Percentiles rank a stretch among this genome's conserved stretches.
Conservation (phyloP, 2,329 filamentous ascomycete species). For the Pezicula rhizophila region DNA sequence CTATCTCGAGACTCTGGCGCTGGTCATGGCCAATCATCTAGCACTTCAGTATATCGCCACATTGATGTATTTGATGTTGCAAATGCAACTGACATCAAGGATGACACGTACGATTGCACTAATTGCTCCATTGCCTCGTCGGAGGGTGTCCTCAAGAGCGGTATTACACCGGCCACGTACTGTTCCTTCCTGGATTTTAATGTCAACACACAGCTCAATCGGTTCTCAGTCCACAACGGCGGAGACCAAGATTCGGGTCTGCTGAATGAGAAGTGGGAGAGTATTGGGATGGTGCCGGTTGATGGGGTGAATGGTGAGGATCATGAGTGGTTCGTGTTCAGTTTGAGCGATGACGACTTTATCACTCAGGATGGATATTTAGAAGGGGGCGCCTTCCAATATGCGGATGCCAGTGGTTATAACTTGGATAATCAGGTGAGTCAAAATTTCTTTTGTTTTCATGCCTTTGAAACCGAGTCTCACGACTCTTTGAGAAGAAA, state of each 20-base stretch:
- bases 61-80: conserved; percentile 64
- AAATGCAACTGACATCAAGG: conserved; percentile 54
- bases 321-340: conserved; percentile 62
- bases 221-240: conserved; percentile 65
- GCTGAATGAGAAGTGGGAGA: conserved; percentile 76
- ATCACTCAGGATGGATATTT: conserved; percentile 61
- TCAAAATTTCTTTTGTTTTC: too few relatives aligned
- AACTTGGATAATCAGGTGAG: conserved; percentile 47
- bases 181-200: conserved; percentile 66
- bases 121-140: conserved; percentile 29
- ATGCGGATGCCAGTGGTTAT: conserved; percentile 48
- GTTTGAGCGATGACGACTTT: conserved; percentile 68
- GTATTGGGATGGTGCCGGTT: conserved; percentile 55
- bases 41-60: conserved; percentile 57
- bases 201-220: conserved; percentile 54
- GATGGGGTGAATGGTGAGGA: conserved; percentile 38
- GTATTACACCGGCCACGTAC: conserved; percentile 52
- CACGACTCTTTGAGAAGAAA: too few relatives aligned
- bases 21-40: conserved; percentile 49
- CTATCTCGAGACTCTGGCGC: conserved; percentile 56
- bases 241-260: conserved; percentile 50
- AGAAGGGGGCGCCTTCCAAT: conserved; percentile 47
- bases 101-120: conserved; percentile 31
- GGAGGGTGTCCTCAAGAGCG: conserved; percentile 46
- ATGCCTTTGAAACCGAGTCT: too few relatives aligned